Conservation (phyloP, 768 basidiomycete species). For the Calocera cornea region DNA sequence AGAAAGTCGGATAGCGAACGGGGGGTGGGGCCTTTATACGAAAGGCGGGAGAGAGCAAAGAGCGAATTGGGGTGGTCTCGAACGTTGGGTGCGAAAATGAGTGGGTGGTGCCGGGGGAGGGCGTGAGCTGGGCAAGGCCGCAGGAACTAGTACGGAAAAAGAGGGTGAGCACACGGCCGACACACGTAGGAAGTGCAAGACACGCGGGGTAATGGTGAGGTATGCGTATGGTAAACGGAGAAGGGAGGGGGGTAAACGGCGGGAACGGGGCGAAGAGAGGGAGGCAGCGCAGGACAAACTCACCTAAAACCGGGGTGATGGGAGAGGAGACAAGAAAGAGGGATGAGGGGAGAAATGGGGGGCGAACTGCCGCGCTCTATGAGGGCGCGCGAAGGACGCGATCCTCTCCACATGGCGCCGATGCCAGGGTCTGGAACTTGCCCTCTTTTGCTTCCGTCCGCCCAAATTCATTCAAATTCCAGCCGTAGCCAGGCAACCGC, state of each 20-base stretch:
- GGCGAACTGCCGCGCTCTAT: background rate
- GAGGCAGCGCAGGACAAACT: background rate
- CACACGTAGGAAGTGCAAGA: background rate
- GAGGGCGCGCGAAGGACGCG: too few relatives aligned
- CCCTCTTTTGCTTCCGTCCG: background rate
- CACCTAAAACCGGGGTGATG: background rate
- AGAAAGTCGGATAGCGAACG: slow-evolving; percentile 3
- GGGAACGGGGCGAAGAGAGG: slow-evolving; percentile 2
- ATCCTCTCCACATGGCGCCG: background rate
- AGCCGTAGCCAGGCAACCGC: slow-evolving; percentile 1
- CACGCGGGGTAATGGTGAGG: slow-evolving; percentile 1
- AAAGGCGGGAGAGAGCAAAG: background rate
- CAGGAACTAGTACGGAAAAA: background rate
- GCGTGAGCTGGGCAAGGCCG: background rate
- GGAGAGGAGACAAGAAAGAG: background rate
- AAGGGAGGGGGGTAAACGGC: background rate
- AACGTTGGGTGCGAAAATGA: background rate
- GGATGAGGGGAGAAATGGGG: background rate
- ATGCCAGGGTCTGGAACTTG: slow-evolving; percentile 1
- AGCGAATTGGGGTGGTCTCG: slow-evolving; percentile 3
- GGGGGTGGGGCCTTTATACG: background rate
- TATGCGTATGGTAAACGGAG: background rate
- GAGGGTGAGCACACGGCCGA: background rate
- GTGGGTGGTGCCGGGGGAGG: background rate
- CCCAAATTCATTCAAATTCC: background rate